Evolutionary conservation across 2,329 filamentous ascomycete species (phyloP).

Genomic region (Curvularia verruculosa): DNA sequence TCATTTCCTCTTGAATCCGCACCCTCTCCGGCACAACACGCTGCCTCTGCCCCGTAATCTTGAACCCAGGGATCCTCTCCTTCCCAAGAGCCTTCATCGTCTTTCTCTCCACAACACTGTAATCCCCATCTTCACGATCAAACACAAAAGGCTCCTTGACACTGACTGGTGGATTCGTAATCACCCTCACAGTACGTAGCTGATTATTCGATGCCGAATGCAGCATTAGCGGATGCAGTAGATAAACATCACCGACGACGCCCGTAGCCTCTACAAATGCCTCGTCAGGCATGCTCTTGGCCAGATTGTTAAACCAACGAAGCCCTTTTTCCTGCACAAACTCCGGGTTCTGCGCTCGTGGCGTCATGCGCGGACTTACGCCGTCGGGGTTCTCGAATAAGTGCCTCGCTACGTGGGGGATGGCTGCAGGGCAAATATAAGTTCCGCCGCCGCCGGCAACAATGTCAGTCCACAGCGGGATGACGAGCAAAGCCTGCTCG

Average conservation of each 20-base stretch:
- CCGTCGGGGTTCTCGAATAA: conserved; percentile 67
- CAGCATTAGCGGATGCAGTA: conserved; percentile 67
- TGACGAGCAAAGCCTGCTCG: conserved; percentile 72
- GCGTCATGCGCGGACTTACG: conserved; percentile 69
- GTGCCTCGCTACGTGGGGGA: conserved; percentile 63
- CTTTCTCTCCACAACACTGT: conserved; percentile 63
- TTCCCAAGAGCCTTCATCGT: conserved; percentile 59
- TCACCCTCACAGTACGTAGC: conserved; percentile 56
- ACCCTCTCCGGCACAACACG: conserved; percentile 58
- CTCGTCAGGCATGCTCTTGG: conserved; percentile 40
- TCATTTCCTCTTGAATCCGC: conserved; percentile 58
- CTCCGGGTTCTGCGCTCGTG: conserved; percentile 55
- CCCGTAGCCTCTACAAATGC: conserved; percentile 63
- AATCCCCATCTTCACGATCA: conserved; percentile 56
- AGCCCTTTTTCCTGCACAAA: conserved; percentile 54
- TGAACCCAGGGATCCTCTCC: conserved; percentile 59
- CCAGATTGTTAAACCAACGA: conserved; percentile 55
- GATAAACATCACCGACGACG: conserved; percentile 61
- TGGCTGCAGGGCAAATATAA: conserved; percentile 66
- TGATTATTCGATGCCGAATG: conserved; percentile 61
- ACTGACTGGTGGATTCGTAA: conserved; percentile 62
- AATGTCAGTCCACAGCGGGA: conserved; percentile 71
- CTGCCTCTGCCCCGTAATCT: conserved; percentile 58
- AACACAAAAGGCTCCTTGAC: conserved; percentile 61
- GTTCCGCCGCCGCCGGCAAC: conserved; percentile 67